phyloP scores from a whole-genome alignment of 805 yeast genomes.

The Yarrowia keelungensis region DNA sequence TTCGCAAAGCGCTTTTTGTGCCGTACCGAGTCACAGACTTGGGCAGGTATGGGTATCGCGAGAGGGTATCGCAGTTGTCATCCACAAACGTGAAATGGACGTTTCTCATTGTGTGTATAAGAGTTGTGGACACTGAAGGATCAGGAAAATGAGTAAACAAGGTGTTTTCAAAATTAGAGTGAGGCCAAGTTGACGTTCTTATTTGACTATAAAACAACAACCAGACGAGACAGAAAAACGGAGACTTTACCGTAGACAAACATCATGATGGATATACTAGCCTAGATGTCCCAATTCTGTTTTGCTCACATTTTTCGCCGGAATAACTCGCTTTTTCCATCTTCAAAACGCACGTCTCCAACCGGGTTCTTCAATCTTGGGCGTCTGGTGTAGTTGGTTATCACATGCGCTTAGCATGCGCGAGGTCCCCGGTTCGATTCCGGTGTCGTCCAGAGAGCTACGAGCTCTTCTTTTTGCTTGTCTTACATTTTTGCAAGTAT shows the following conservation, averaged over 20 bases:
- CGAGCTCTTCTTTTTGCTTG: not conserved
- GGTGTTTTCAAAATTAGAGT: not conserved
- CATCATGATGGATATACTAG: rapidly evolving
- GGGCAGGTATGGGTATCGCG: not conserved
- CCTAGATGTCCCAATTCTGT: too few species aligned
- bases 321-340: not conserved
- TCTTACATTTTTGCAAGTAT: not conserved
- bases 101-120: not conserved
- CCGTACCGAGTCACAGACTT: too few species aligned
- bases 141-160: too few species aligned
- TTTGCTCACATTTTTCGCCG: too few species aligned
- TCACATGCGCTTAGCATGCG: conserved; percentile 28
- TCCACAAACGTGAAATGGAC: not conserved
- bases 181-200: not conserved
- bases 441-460: conserved; percentile 10
- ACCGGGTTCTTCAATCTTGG: not conserved
- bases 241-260: too few species aligned
- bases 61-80: not conserved
- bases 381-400: conserved; percentile 28
- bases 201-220: too few species aligned
- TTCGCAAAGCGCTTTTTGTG: too few species aligned
- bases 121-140: too few species aligned
- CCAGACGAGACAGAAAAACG: too few species aligned
- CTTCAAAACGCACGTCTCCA: not conserved
- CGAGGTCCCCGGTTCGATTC: conserved; percentile 29